phyloP scores from a whole-genome alignment of 441 rosid genomes.

The Rhodomyrtus psidioides region DNA sequence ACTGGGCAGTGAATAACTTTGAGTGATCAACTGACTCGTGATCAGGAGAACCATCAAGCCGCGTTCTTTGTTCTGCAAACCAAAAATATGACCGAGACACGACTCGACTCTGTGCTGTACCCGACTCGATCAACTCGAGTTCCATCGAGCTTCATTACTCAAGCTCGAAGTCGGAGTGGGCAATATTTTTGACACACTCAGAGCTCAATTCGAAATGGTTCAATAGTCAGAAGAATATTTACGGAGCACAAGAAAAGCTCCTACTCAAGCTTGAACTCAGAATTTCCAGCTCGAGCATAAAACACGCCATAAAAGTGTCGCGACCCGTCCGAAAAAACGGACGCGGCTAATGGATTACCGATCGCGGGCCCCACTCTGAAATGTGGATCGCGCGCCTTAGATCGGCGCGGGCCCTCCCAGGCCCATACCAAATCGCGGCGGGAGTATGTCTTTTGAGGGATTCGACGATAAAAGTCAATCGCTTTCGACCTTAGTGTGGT shows the following conservation, averaged over 20 bases:
- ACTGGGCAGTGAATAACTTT: not conserved
- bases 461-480: too few relatives aligned
- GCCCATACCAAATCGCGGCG: too few relatives aligned
- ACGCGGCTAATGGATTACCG: too few relatives aligned
- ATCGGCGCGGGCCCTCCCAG: too few relatives aligned
- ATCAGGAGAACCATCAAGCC: not conserved
- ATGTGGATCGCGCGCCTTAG: too few relatives aligned
- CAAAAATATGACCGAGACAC: not conserved
- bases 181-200: not conserved
- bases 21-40: not conserved
- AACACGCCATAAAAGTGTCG: not conserved
- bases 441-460: too few relatives aligned
- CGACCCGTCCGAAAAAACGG: too few relatives aligned
- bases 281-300: not conserved
- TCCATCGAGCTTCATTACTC: not conserved
- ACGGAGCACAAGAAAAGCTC: not conserved
- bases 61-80: not conserved
- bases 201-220: too few relatives aligned
- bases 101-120: not conserved
- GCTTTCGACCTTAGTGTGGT: too few relatives aligned
- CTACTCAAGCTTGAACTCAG: not conserved
- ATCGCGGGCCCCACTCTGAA: too few relatives aligned
- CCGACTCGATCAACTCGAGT: not conserved
- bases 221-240: not conserved
- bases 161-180: not conserved